Evolutionary conservation across 352 stramenopile species (phyloP).

Genomic region (Phytophthora megakarya): DNA sequence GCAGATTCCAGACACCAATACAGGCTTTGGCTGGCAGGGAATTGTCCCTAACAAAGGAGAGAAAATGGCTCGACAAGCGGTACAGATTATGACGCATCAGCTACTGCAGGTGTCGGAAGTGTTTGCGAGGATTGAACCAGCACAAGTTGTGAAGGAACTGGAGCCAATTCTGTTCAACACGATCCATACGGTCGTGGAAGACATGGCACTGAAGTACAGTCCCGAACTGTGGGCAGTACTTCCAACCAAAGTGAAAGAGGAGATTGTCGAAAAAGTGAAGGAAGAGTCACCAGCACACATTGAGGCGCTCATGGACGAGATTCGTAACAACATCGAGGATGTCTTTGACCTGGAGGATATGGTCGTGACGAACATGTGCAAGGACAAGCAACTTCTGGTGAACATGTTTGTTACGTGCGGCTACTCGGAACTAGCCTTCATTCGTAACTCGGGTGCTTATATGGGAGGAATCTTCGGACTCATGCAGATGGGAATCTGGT

Average conservation of each 20-base stretch:
- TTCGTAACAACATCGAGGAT: constrained; percentile 95
- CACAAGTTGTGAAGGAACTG: constrained; percentile 91
- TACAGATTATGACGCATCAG: constrained; percentile 94
- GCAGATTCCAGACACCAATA: constrained; percentile 88
- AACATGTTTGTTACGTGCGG: constrained; percentile 95
- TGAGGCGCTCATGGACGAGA: constrained; percentile 94
- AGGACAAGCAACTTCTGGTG: constrained; percentile 94
- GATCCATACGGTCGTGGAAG: constrained; percentile 87
- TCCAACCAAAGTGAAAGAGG: constrained; percentile 81
- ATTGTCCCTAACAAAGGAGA: constrained; percentile 97
- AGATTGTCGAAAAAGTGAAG: constrained; percentile 95
- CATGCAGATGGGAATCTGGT: constrained; percentile 91
- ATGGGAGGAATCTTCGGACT: constrained; percentile 91
- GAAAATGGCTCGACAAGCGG: constrained; percentile 96
- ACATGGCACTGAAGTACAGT: constrained; percentile 91
- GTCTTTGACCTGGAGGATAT: constrained; percentile 96
- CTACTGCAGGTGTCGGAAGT: constrained; percentile 93
- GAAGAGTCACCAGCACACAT: constrained; percentile 93
- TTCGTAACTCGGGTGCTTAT: constrained; percentile 89
- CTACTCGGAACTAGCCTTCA: constrained; percentile 92
- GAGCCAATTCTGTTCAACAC: constrained; percentile 92
- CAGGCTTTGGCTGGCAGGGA: constrained; percentile 96
- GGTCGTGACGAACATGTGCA: constrained; percentile 94
- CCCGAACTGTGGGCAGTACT: constrained; percentile 82
- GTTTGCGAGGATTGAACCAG: constrained; percentile 91